Percentiles rank a stretch among this genome's conserved stretches.
Conservation (phyloP, 108 stramenopile species). For the Skeletonema marinoi region DNA sequence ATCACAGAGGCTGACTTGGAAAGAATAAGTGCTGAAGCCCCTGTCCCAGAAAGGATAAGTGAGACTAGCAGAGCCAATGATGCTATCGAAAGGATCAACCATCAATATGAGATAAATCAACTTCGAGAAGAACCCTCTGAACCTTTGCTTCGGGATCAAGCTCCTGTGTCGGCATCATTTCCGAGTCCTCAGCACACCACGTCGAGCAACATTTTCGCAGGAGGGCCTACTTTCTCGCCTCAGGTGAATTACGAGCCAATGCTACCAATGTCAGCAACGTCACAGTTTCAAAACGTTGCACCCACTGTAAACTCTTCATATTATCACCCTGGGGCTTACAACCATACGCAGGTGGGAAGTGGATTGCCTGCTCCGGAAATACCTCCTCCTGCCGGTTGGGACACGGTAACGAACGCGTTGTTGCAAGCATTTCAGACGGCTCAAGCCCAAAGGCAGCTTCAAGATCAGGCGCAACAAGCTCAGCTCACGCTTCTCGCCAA, state of each 20-base stretch:
- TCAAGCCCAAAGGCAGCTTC: not conserved
- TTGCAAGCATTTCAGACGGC: not conserved
- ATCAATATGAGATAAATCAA: not conserved
- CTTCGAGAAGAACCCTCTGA: not conserved
- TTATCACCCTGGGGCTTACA: not conserved
- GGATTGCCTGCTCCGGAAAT: not conserved
- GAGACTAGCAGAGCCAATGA: not conserved
- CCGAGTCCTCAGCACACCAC: not conserved
- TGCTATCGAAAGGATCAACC: not conserved
- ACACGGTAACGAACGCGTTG: not conserved
- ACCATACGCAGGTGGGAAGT: not conserved
- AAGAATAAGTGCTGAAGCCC: not conserved
- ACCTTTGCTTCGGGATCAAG: not conserved
- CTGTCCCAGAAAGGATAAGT: not conserved
- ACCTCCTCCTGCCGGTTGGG: not conserved
- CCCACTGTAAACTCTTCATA: not conserved
- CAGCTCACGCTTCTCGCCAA: not conserved
- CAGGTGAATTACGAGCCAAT: not conserved
- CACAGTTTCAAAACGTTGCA: not conserved
- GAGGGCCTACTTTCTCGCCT: not conserved
- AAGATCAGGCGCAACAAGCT: not conserved
- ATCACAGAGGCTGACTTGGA: not conserved
- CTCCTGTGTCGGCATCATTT: not conserved
- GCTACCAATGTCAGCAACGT: not conserved
- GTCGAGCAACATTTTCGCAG: not conserved